Base-by-base conservation (phyloP, 176 grass and related monocot genomes). In the Otatea glauca region DNA sequence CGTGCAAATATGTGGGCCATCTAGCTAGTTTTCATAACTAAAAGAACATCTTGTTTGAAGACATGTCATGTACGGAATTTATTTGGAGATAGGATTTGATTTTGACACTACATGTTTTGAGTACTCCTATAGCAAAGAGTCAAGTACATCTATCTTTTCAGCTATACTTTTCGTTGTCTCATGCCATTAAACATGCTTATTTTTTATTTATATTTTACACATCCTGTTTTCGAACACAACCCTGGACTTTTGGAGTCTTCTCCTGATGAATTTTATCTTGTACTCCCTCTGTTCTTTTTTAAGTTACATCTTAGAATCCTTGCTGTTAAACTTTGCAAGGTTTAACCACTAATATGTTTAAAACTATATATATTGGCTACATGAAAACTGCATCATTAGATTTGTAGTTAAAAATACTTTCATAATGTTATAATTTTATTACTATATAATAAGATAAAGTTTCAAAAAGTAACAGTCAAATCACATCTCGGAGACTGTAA, bases 71-170 rank as follows among this genome's bases (percentile, higher is more conserved):
- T 68, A 45, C 24, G 27, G 23, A 81, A 12, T 49, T 62, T 74
- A 63, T 66, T 51, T 85, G 32, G 13, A 63, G 72, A 24, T 64
- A 86, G 45, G 66, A 85, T 76, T 89, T 89, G 77, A 62, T 81
- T 67, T 81, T 67, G 48, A 73, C 34, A 74, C 50, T 82, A 34
- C 67, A 75, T 79, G 62, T 69, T 63, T 83, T 68, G 8, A 62
- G 12, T 38, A 76, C 23, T 37, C 35, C 35, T 55, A 35, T 55
- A 14, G 32, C 35, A 78, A n/a, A 61, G 45, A 90, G 70, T 75
- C 78, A 62, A 74, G 73, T 41, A 45, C 63, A 72, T 11, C 24
- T 21, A 20, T 82, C 54, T 75, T 66, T 86, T 79, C 61, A 13
- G 27, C 20, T 71, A 4, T 53, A 41, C 9, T 16, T 70, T 71